A percentile compares a stretch with the other conserved stretches of the same genome.
Conservation (phyloP, 331 rosid species). For the Quercus tomentella region DNA sequence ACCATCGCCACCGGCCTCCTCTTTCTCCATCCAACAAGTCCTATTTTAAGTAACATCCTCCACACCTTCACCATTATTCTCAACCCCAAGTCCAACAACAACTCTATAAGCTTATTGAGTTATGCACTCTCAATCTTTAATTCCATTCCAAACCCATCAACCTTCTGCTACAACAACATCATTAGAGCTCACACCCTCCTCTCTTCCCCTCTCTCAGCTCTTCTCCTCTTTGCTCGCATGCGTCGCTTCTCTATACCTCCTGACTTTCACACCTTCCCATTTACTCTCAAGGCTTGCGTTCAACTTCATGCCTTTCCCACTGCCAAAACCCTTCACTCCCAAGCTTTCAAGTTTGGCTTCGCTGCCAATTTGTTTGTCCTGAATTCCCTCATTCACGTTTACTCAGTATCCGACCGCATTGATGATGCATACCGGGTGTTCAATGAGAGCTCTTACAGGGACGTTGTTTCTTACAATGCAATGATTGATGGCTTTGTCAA, state of each 20-base stretch:
- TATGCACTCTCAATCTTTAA: constrained; percentile 51
- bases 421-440: constrained; percentile 41
- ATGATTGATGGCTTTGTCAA: constrained; percentile 57
- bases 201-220: constrained; percentile 46
- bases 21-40: neutral
- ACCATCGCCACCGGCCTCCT: constrained; percentile 33
- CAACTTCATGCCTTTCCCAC: constrained; percentile 31
- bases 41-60: constrained; percentile 23
- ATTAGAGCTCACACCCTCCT: constrained; percentile 55
- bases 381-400: constrained; percentile 48
- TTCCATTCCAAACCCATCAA: constrained; percentile 46
- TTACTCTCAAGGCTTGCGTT: constrained; percentile 53
- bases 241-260: constrained; percentile 53
- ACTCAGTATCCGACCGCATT: constrained; percentile 28
- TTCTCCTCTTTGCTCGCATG: constrained; percentile 36
- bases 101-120: constrained; percentile 7
- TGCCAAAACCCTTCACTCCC: constrained; percentile 50
- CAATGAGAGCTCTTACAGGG: constrained; percentile 22
- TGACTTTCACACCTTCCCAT: constrained; percentile 72
- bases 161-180: constrained; percentile 65
- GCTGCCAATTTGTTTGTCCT: constrained; percentile 31
- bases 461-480: constrained; percentile 54
- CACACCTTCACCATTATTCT: constrained; percentile 27
- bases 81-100: neutral
- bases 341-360: constrained; percentile 50